Evolutionary conservation across 2,329 filamentous ascomycete species (phyloP), one percentile per base, ranked within the genome.

Genomic region (Hortaea sp.): DNA sequence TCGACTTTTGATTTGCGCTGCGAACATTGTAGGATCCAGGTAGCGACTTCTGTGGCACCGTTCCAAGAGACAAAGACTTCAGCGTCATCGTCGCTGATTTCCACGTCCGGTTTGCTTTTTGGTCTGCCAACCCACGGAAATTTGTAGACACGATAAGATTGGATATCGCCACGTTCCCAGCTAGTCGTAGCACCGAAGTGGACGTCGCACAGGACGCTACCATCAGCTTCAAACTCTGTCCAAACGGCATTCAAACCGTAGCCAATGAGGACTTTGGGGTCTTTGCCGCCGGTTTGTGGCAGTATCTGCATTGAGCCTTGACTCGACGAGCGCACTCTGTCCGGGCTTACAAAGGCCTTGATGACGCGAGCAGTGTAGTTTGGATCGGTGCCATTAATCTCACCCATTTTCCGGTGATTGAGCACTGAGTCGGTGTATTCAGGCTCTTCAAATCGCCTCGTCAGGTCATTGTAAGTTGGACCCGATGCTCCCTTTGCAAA

Each of bases 61-160:
- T 73, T 73, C 71, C 70, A 73, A 6, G 69, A 75, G 1, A 77
- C 74, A 56, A 76, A 79, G 1, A 70, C 51, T 5, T 57, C 46
- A 3, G 47, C 47, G 20, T 55, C 52, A 7, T 58, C 55, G 4
- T 59, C 48, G 2, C 58, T 38, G 63, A 62, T 4, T 57, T 65
- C 55, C 10, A 57, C 52, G 5, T 35, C 31, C 48, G 61, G 7
- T 66, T 71, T 10, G 53, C 56, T 35, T 9, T 51, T 44, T 4
- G 61, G 67, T 51, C 30, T 44, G 48, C 6, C 74, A 2, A 64
- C 64, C 74, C 76, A 81, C 34, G 66, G 57, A 42, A 67, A 68
- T 55, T 74, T 75, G 57, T 72, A 75, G 1, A 68, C 69, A 29
- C 76, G 71, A 53, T 81, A 81, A 51, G 70, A 75, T 47, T 63